Conservation (phyloP, 805 yeast genomes). For the Candida odintsovae region DNA sequence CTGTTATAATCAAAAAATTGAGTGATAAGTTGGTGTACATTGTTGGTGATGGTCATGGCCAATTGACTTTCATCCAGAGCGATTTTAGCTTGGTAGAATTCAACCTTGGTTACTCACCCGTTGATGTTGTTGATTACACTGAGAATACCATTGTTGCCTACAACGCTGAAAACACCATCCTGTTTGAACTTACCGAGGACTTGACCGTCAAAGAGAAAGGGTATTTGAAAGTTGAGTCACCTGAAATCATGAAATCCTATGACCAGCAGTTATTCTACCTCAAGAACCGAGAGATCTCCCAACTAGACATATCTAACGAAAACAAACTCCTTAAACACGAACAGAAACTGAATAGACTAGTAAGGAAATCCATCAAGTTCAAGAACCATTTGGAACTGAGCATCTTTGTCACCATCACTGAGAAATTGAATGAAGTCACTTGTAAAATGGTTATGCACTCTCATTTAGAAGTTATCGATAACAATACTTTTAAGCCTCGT, state of each 20-base stretch:
- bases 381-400: conserved; percentile 19
- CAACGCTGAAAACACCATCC: conserved; percentile 16
- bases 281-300: not conserved
- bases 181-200: conserved; percentile 2
- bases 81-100: not conserved
- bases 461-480: conserved; percentile 21
- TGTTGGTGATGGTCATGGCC: conserved; percentile 23
- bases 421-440: conserved; percentile 1
- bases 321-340: conserved; percentile 7
- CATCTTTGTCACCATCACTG: conserved; percentile 16
- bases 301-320: not conserved
- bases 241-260: conserved; percentile 4
- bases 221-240: conserved; percentile 12
- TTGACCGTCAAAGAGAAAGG: conserved; percentile 11
- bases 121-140: conserved; percentile 10
- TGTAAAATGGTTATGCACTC: conserved; percentile 10
- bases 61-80: conserved; percentile 3
- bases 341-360: conserved; percentile 6
- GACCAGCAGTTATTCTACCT: not conserved
- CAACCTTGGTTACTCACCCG: conserved; percentile 21
- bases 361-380: conserved; percentile 17
- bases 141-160: conserved; percentile 8
- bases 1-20: conserved; percentile 13
- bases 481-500: conserved; percentile 18
- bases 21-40: conserved; percentile 3